phyloP scores from a whole-genome alignment of 768 basidiomycete genomes.

The Phylloporus scabripes region DNA sequence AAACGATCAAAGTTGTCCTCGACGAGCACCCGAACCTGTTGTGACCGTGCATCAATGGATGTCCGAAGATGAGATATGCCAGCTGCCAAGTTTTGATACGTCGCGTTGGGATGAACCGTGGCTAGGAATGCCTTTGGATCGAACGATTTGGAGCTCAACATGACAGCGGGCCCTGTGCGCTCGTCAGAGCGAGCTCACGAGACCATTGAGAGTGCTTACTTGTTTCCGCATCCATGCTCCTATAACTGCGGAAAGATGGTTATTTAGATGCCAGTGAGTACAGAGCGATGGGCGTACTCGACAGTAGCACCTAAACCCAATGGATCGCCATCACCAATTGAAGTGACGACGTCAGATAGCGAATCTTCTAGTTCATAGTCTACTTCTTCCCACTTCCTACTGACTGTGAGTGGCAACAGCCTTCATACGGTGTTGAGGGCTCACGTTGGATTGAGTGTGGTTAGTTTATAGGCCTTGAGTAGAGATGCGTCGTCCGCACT shows the following conservation, averaged over 20 bases:
- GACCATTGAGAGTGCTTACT: conserved; percentile 39
- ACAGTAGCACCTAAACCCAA: conserved; percentile 66
- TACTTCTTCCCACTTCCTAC: conserved; percentile 84
- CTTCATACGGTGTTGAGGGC: conserved; percentile 2
- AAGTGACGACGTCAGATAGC: conserved; percentile 62
- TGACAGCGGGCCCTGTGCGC: conserved; percentile 64
- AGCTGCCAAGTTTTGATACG: conserved; percentile 81
- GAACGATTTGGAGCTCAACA: conserved; percentile 90
- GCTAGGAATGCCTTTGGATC: conserved; percentile 93
- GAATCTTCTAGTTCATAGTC: conserved; percentile 81
- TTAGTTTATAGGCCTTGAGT: conserved; percentile 84
- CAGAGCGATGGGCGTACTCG: conserved; percentile 40
- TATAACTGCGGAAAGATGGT: conserved; percentile 38
- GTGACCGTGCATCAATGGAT: conserved; percentile 85
- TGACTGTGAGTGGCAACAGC: conserved; percentile 3
- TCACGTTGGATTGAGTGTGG: conserved; percentile 71
- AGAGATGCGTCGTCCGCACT: conserved; percentile 76
- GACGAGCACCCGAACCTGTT: conserved; percentile 91
- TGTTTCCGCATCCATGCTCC: conserved; percentile 70
- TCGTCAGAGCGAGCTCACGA: conserved; percentile 7
- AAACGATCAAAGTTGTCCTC: conserved; percentile 98
- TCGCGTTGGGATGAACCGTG: conserved; percentile 88
- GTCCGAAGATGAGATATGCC: conserved; percentile 71
- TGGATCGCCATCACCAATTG: conserved; percentile 61
- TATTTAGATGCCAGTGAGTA: not conserved